phyloP scores from a whole-genome alignment of 805 yeast species.

The Monosporozyma yasuniensis region DNA sequence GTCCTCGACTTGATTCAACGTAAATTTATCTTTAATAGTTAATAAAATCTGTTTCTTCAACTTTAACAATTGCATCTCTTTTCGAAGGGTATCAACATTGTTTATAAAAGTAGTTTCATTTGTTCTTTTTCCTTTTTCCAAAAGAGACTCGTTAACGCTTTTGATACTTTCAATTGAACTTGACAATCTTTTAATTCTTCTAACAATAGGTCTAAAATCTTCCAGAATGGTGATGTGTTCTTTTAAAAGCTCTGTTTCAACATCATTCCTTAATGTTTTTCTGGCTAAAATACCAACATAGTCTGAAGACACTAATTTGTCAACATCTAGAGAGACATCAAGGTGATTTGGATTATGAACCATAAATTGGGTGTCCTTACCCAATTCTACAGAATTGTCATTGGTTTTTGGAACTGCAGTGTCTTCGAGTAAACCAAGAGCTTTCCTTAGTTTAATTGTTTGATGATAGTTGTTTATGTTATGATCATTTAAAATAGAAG shows the following conservation, averaged over 20 bases:
- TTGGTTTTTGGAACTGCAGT: constrained; percentile 15
- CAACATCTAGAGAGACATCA: constrained; percentile 19
- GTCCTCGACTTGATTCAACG: constrained; percentile 64
- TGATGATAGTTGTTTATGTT: constrained; percentile 20
- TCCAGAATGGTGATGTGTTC: constrained; percentile 44
- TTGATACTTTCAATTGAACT: constrained; percentile 19
- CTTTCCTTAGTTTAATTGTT: constrained; percentile 30
- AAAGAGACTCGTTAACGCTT: constrained; percentile 7
- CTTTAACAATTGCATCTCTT: constrained; percentile 12
- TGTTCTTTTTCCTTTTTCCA: constrained; percentile 20
- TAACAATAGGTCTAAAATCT: constrained; percentile 37
- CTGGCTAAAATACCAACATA: constrained; percentile 53
- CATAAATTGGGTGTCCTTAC: background rate
- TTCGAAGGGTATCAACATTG: constrained; percentile 12
- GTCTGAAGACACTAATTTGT: constrained; percentile 37
- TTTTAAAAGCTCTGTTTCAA: constrained; percentile 52
- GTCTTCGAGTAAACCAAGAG: constrained; percentile 28
- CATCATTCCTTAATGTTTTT: constrained; percentile 47
- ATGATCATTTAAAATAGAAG: constrained; percentile 29
- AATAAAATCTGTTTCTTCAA: constrained; percentile 45
- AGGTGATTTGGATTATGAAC: background rate
- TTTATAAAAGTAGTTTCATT: constrained; percentile 17
- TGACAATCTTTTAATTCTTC: constrained; percentile 32
- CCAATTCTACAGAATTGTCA: background rate
- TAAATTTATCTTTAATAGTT: constrained; percentile 51